phyloP scores from a whole-genome alignment of 345 rosid species.

The Laguncularia racemosa region DNA sequence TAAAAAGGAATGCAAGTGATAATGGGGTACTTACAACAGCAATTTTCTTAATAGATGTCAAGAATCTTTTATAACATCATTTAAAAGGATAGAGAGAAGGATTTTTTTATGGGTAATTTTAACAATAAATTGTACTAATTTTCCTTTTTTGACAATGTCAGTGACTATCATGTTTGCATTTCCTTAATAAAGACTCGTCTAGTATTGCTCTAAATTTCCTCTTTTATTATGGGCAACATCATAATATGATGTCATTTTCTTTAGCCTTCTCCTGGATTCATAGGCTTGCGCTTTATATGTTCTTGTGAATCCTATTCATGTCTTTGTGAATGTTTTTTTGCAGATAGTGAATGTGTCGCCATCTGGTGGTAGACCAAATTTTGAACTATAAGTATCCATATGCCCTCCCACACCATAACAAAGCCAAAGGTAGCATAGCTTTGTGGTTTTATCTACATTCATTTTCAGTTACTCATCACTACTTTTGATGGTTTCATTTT shows the following conservation, averaged over 20 bases:
- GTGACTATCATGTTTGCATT: no score
- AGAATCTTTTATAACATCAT: no score
- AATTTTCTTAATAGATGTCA: no score
- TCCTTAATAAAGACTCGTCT: no score
- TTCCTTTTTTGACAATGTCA: no score
- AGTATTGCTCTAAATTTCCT: no score
- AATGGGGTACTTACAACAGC: no score
- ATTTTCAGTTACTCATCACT: background rate
- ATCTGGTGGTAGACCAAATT: constrained; percentile 99
- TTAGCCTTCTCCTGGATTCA: constrained; percentile 1
- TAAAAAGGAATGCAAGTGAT: no score
- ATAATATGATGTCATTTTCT: background rate
- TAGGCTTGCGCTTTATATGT: background rate
- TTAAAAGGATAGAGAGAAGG: no score
- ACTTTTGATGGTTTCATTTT: constrained; percentile 1
- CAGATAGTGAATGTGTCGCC: constrained; percentile 94
- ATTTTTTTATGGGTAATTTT: no score
- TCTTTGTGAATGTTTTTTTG: constrained; percentile 6
- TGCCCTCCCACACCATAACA: constrained; percentile 89
- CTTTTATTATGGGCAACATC: no score
- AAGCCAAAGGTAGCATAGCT: constrained; percentile 74
- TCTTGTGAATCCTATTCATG: background rate
- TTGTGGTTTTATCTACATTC: background rate
- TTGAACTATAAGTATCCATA: constrained; percentile 94
- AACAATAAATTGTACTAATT: no score